A percentile compares a stretch with the other conserved stretches of the same genome.
These are phyloP conservation scores for Coemansia sp. DNA, from an alignment of 192 early-diverging fungal species.

Conservation along the genomic window DNA sequence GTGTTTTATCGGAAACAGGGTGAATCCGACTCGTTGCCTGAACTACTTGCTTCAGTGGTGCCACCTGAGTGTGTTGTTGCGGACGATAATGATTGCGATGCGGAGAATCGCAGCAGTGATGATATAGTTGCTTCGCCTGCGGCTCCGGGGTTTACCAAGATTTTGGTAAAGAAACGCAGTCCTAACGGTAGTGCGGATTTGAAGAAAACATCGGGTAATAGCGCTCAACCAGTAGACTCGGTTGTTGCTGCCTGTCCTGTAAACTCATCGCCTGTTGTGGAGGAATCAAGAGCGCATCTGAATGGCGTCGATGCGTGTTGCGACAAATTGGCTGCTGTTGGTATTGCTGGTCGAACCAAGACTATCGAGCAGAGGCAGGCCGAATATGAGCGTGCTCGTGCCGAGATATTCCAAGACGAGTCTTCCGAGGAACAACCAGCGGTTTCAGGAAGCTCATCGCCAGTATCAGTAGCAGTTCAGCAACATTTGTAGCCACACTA, in stretches of 20 bases:
- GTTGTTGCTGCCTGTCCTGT: neutral
- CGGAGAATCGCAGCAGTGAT: neutral
- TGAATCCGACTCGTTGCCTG: neutral
- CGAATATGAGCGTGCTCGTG: conserved; percentile 37
- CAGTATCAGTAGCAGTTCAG: neutral
- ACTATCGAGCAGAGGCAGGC: conserved; percentile 36
- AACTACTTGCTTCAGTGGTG: neutral
- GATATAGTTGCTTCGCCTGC: neutral
- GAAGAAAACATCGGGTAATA: neutral
- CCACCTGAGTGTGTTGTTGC: neutral
- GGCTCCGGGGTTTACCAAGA: conserved; percentile 18
- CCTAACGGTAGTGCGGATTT: neutral
- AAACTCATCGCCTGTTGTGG: neutral
- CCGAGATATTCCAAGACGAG: conserved; percentile 39
- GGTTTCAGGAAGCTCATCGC: neutral
- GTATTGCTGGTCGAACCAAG: neutral
- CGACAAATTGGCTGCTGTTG: neutral
- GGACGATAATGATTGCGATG: neutral
- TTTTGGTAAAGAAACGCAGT: conserved; percentile 18
- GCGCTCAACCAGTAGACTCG: neutral
- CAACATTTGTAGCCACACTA: neutral
- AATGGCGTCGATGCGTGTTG: neutral
- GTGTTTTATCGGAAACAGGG: conserved; percentile 26
- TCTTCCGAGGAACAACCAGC: neutral
- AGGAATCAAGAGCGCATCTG: neutral